Percentiles rank a stretch among this genome's conserved stretches.
Evolutionary conservation across 257 asterid species (phyloP).

Genomic region (Orobanche coerulescens): DNA sequence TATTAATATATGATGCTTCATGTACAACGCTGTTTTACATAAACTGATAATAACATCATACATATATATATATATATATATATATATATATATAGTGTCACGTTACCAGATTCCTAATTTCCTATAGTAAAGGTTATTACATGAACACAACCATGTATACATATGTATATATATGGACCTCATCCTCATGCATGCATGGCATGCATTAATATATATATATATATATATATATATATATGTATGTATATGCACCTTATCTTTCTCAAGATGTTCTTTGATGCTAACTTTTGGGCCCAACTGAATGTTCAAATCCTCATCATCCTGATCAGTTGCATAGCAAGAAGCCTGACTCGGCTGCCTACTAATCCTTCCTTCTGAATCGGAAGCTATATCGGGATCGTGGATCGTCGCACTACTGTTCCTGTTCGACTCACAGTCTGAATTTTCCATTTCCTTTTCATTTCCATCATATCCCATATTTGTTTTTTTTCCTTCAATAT

Average conservation of each 20-base stretch:
- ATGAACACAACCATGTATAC: no score
- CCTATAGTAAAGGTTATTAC: no score
- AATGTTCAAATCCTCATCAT: constrained; percentile 32
- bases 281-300: constrained; percentile 39
- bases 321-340: constrained; percentile 33
- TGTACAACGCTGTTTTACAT: no score
- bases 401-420: constrained; percentile 13
- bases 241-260: constrained; percentile 53
- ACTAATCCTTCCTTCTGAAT: constrained; percentile 27
- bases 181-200: no score
- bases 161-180: no score
- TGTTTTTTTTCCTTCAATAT: background rate
- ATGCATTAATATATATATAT: no score
- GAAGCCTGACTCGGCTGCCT: constrained; percentile 30
- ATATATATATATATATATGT: no score
- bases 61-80: no score
- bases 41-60: no score
- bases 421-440: constrained; percentile 19
- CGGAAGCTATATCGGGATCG: constrained; percentile 26
- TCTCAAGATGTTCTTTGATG: constrained; percentile 46
- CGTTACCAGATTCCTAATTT: no score
- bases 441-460: constrained; percentile 1
- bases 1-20: no score
- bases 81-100: no score
- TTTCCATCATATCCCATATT: constrained; percentile 29